phyloP scores from a whole-genome alignment of 768 basidiomycete genomes.

The Dioszegia aurantiaca region DNA sequence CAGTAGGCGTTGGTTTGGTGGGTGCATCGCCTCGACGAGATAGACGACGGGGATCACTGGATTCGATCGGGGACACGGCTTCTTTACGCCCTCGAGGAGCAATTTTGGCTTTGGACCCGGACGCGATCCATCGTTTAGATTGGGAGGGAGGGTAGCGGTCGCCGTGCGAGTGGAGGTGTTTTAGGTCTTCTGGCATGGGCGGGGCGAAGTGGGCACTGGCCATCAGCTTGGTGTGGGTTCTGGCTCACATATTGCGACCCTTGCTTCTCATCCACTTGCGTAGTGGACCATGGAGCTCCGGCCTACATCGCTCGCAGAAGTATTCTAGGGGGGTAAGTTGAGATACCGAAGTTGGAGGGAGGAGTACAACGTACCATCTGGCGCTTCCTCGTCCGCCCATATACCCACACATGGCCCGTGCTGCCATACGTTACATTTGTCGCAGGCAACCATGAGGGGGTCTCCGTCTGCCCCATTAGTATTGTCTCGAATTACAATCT shows the following conservation, averaged over 20 bases:
- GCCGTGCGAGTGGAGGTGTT: slow-evolving; percentile 27
- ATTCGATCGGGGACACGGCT: slow-evolving; percentile 16
- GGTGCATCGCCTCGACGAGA: slow-evolving; percentile 1
- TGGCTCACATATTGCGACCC: slow-evolving; percentile 64
- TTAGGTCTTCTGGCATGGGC: slow-evolving; percentile 40
- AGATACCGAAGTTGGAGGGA: too few relatives aligned
- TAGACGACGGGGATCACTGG: background rate
- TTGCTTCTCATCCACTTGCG: slow-evolving; percentile 43
- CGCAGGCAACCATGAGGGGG: slow-evolving; percentile 97
- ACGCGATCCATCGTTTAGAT: slow-evolving; percentile 42
- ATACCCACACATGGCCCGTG: slow-evolving; percentile 96
- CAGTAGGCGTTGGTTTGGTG: background rate
- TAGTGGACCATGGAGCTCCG: slow-evolving; percentile 76
- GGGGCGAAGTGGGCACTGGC: slow-evolving; percentile 26
- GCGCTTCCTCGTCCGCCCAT: slow-evolving; percentile 56
- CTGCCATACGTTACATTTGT: slow-evolving; percentile 96
- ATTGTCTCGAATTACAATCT: slow-evolving; percentile 1
- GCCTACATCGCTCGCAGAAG: slow-evolving; percentile 88
- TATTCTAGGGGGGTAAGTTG: slow-evolving; percentile 62
- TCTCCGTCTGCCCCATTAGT: slow-evolving; percentile 59
- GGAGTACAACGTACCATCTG: slow-evolving; percentile 46
- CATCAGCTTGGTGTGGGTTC: slow-evolving; percentile 5
- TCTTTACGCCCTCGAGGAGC: slow-evolving; percentile 23
- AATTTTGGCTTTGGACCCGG: slow-evolving; percentile 24
- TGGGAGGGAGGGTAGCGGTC: slow-evolving; percentile 45